phyloP scores from a whole-genome alignment of 1,284 basidiomycete species.

The Fistulina hepatica region DNA sequence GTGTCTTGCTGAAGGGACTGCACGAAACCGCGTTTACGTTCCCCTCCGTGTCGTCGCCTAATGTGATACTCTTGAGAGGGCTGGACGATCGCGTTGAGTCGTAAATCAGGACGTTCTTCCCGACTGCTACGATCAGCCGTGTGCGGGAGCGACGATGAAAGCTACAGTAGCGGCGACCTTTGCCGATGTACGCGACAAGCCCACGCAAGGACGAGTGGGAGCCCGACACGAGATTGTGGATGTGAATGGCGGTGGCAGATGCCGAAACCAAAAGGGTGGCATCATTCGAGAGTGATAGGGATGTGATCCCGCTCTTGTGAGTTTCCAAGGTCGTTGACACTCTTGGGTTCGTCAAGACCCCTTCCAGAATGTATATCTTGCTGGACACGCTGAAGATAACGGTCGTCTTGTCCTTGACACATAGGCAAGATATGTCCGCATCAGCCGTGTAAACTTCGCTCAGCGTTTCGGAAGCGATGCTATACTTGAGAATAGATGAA shows the following conservation, averaged over 20 bases:
- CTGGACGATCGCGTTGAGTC: slow-evolving; percentile 47
- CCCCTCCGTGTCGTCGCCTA: slow-evolving; percentile 36
- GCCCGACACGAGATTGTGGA: slow-evolving; percentile 45
- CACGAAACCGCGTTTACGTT: slow-evolving; percentile 42
- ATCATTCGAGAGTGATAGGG: slow-evolving; percentile 49
- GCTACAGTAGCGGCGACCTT: slow-evolving; percentile 32
- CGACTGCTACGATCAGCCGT: slow-evolving; percentile 44
- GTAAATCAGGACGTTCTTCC: slow-evolving; percentile 44
- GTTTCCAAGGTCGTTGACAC: slow-evolving; percentile 47
- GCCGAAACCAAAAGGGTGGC: slow-evolving; percentile 45
- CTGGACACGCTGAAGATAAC: slow-evolving; percentile 38
- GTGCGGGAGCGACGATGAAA: slow-evolving; percentile 54
- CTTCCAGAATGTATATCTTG: slow-evolving; percentile 38
- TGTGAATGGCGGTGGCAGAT: slow-evolving; percentile 38
- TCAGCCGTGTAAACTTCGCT: slow-evolving; percentile 28
- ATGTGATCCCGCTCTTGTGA: slow-evolving; percentile 43
- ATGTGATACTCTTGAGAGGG: slow-evolving; percentile 39
- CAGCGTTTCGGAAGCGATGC: slow-evolving; percentile 34
- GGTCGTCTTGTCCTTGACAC: slow-evolving; percentile 34
- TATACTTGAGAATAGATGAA: slow-evolving; percentile 39
- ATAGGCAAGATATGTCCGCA: slow-evolving; percentile 29
- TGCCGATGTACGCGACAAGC: slow-evolving; percentile 26
- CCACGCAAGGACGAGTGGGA: slow-evolving; percentile 45
- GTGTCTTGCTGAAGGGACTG: slow-evolving; percentile 64
- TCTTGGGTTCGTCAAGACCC: slow-evolving; percentile 40